Evolutionary conservation across 2,329 filamentous ascomycete genomes (phyloP), one percentile per base, ranked within the genome.

Genomic region (Ceratocystis smalleyi): DNA sequence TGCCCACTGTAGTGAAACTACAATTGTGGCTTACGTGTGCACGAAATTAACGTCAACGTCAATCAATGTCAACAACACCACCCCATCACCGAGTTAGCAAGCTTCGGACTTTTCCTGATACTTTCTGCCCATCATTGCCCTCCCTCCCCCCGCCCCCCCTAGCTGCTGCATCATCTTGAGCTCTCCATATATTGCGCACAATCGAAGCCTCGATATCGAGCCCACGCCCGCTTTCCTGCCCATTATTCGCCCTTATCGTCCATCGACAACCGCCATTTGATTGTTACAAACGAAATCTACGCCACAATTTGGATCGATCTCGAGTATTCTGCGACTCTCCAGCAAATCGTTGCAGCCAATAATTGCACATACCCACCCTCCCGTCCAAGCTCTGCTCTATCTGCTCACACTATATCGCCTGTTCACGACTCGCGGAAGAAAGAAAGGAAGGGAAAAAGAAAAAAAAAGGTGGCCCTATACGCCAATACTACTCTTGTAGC

Each of bases 11-110:
- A 57, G 24, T 19, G 54, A 19, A 54, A 51, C 61, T 51, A 49
- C 43, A 62, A 45, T 64, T 66, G 59, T 66, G 62, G 65, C 62
- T 64, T 66, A 66, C 65, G 65, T 66, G 65, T 66, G 65, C 65
- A 66, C 30, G 62, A 66, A 59, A 57, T 57, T 35, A 57, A 57
- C 51, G 12, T 30, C 54, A 8, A 57, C 10, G 54, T 57, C 27
- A 57, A 57, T 30, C 15, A 57, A 51, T 15, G 47, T 27, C 54
- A 57, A 57, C 54, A 24, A n/a, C 47, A 51, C 47, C 54, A 57
- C 22, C n/a, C n/a, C 27, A 51, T 15, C 47, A 24, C 4, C 47
- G 15, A 57, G 54, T 35, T 40, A 32, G n/a, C 27, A 57, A 57
- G 54, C 54, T 35, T 57, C 54, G 17, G 2, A 57, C 24, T 35